Percentiles rank a stretch among this genome's conserved stretches.
phyloP scores from a whole-genome alignment of 208 protist genomes.

The Sergeia podlipaevii region DNA sequence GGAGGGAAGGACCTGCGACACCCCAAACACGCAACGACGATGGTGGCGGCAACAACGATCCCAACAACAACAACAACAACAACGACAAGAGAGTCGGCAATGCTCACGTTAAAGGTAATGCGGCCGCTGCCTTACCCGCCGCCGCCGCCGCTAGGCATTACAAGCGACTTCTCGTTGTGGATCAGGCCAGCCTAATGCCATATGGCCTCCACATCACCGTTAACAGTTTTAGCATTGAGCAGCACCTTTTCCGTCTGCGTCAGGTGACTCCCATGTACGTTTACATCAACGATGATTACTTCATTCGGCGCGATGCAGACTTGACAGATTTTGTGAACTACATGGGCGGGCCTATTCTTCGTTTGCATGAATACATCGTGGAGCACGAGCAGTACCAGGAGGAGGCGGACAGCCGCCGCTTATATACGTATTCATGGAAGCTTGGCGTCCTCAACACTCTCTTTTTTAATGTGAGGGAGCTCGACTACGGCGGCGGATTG shows the following conservation, averaged over 20 bases:
- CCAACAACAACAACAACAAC: too few species aligned
- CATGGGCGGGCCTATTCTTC: background rate
- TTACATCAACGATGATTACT: slow-evolving; percentile 7
- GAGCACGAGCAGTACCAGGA: background rate
- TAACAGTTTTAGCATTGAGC: background rate
- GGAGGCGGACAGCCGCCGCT: background rate
- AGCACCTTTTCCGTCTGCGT: background rate
- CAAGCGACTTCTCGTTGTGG: background rate
- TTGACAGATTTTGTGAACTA: background rate
- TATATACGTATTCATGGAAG: background rate
- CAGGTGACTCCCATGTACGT: background rate
- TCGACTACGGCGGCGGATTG: background rate
- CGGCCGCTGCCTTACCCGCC: background rate
- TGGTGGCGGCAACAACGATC: too few species aligned
- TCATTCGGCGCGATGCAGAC: background rate
- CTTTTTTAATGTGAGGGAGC: background rate
- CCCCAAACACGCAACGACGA: too few species aligned
- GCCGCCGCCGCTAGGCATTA: background rate
- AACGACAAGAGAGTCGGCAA: too few species aligned
- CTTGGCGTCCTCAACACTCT: background rate
- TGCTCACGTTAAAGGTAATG: too few species aligned
- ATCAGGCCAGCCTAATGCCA: background rate
- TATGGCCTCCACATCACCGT: background rate
- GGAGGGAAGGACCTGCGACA: too few species aligned
- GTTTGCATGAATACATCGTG: background rate